A percentile compares a stretch with the other conserved stretches of the same genome.
phyloP scores from a whole-genome alignment of 305 asterid genomes.

The Fraxinus sp. region DNA sequence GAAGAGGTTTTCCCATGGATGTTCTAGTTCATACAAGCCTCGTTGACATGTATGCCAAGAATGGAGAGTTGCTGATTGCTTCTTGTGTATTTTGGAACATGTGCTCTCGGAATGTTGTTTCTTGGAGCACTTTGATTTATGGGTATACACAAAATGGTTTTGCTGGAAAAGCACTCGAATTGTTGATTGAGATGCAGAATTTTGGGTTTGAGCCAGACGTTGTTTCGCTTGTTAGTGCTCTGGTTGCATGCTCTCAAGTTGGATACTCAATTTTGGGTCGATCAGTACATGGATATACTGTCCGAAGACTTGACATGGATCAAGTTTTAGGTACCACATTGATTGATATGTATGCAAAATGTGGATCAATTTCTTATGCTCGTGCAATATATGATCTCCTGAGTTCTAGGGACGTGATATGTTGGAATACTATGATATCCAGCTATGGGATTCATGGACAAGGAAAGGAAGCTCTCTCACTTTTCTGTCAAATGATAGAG shows the following conservation, averaged over 20 bases:
- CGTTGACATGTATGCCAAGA: constrained; percentile 74
- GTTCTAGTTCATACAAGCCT: constrained; percentile 61
- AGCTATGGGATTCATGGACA: constrained; percentile 74
- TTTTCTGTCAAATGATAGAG: constrained; percentile 53
- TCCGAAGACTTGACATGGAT: constrained; percentile 45
- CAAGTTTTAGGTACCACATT: constrained; percentile 55
- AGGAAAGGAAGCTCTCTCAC: constrained; percentile 56
- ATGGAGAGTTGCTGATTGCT: constrained; percentile 52
- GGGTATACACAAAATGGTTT: constrained; percentile 64
- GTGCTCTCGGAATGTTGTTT: constrained; percentile 45
- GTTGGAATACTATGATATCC: constrained; percentile 73
- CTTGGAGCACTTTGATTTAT: constrained; percentile 78
- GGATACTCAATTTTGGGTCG: constrained; percentile 50
- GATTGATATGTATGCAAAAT: constrained; percentile 26
- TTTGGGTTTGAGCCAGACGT: constrained; percentile 53
- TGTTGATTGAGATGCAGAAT: constrained; percentile 60
- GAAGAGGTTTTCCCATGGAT: constrained; percentile 44
- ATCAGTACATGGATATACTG: constrained; percentile 55
- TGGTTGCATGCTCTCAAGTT: constrained; percentile 64
- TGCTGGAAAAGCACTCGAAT: constrained; percentile 45
- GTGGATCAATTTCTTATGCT: constrained; percentile 41
- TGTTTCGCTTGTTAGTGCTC: constrained; percentile 62
- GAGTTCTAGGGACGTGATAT: constrained; percentile 46
- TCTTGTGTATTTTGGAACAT: constrained; percentile 47
- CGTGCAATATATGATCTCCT: constrained; percentile 44